phyloP scores from a whole-genome alignment of 1,284 basidiomycete genomes.

The Ganoderma lucidum region DNA sequence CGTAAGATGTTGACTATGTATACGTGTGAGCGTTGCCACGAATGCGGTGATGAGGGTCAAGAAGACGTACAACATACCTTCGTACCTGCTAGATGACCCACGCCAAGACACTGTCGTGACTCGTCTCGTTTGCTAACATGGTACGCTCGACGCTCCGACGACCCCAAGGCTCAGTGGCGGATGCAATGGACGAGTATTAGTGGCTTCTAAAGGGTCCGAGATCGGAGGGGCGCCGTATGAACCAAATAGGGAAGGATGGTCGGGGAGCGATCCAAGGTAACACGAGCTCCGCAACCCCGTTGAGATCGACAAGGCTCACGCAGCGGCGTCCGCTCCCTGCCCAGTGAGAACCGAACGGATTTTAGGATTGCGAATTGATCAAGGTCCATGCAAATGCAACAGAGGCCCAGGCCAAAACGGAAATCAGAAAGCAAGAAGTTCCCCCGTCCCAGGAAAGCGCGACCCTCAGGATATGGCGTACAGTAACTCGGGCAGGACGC shows the following conservation, averaged over 20 bases:
- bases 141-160: neutral
- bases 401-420: neutral
- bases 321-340: neutral
- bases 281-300: neutral
- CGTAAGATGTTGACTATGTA: neutral
- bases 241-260: neutral
- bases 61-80: neutral
- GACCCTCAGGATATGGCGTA: neutral
- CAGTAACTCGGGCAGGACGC: neutral
- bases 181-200: no score
- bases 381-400: neutral
- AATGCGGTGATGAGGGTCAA: neutral
- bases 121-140: neutral
- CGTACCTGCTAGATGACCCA: no score
- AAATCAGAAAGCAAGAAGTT: neutral
- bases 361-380: neutral
- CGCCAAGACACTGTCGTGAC: neutral
- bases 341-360: neutral
- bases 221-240: neutral
- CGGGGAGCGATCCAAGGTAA: neutral
- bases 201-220: neutral
- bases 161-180: no score
- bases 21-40: neutral
- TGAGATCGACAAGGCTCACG: neutral
- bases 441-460: neutral